Evolutionary conservation across 192 early-diverging fungal genomes (phyloP).

Genomic region (Coemansia sp.): DNA sequence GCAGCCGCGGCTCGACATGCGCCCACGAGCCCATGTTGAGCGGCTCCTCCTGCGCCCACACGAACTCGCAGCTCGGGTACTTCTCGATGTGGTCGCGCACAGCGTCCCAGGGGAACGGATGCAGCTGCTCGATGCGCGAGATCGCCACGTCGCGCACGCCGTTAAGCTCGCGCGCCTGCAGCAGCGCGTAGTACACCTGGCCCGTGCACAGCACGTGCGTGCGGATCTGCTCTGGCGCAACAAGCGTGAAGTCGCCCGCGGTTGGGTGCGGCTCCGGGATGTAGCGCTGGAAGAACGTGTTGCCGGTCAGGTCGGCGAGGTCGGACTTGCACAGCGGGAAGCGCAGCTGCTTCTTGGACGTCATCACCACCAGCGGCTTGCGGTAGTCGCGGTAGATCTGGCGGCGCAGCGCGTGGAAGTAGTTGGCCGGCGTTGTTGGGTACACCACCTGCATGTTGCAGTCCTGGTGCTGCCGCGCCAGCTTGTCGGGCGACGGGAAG

Average conservation of each 20-base stretch:
- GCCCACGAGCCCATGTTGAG: constrained; percentile 93
- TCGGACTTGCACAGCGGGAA: constrained; percentile 89
- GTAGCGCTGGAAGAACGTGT: constrained; percentile 85
- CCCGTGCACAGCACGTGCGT: constrained; percentile 95
- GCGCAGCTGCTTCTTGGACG: constrained; percentile 89
- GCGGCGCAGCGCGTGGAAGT: constrained; percentile 93
- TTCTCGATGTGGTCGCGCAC: constrained; percentile 83
- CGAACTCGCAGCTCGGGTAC: constrained; percentile 89
- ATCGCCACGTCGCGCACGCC: constrained; percentile 86
- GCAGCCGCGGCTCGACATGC: constrained; percentile 84
- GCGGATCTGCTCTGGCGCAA: constrained; percentile 81
- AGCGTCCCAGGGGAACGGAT: constrained; percentile 94
- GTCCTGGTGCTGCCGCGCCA: constrained; percentile 94
- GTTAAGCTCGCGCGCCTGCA: constrained; percentile 89
- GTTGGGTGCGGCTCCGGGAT: constrained; percentile 91
- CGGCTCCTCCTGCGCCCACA: constrained; percentile 96
- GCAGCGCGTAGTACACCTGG: constrained; percentile 95
- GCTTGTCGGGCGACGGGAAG: constrained; percentile 74
- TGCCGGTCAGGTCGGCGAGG: constrained; percentile 77
- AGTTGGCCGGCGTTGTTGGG: constrained; percentile 96
- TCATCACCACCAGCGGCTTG: constrained; percentile 83
- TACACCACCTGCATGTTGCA: constrained; percentile 98
- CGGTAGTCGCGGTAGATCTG: constrained; percentile 98
- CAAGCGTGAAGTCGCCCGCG: constrained; percentile 63
- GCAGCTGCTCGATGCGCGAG: constrained; percentile 92